Conservation (phyloP, 129 eudicot genomes). For the Chrysanthemum lavandulifolium region DNA sequence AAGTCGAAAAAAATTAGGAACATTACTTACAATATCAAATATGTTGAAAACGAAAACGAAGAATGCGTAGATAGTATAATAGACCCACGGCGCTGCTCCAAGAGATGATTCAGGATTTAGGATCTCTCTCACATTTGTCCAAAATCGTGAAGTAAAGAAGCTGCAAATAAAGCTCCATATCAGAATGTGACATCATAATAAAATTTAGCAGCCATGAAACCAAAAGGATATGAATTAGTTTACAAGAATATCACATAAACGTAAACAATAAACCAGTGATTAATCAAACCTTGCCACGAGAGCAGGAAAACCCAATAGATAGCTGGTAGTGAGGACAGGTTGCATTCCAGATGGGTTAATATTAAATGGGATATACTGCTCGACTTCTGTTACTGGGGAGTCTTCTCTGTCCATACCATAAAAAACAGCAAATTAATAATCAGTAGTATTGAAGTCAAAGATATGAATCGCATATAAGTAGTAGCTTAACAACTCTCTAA, state of each 20-base stretch:
- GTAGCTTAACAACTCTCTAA: slow-evolving; percentile 6
- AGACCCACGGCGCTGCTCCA: slow-evolving; percentile 95
- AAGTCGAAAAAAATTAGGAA: neutral
- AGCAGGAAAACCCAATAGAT: slow-evolving; percentile 82
- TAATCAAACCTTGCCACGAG: slow-evolving; percentile 73
- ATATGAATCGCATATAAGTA: neutral
- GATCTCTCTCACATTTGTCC: slow-evolving; percentile 66
- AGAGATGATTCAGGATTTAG: slow-evolving; percentile 79
- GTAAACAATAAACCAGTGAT: neutral
- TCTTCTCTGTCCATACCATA: slow-evolving; percentile 57
- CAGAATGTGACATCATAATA: slow-evolving; percentile 16
- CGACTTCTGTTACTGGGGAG: slow-evolving; percentile 87
- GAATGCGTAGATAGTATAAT: slow-evolving; percentile 78
- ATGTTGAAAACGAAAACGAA: slow-evolving; percentile 89
- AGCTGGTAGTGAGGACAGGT: slow-evolving; percentile 87
- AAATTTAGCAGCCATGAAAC: neutral
- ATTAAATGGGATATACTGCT: slow-evolving; percentile 96
- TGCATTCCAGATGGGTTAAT: slow-evolving; percentile 99
- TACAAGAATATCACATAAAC: neutral
- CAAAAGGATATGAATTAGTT: neutral
- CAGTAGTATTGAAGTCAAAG: neutral
- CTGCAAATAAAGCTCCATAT: slow-evolving; percentile 46
- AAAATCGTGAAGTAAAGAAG: slow-evolving; percentile 66
- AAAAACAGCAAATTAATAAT: slow-evolving; percentile 13
- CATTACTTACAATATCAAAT: slow-evolving; percentile 86